Evolutionary conservation across 768 basidiomycete genomes (phyloP).

Genomic region (Pulveroboletus sp.): DNA sequence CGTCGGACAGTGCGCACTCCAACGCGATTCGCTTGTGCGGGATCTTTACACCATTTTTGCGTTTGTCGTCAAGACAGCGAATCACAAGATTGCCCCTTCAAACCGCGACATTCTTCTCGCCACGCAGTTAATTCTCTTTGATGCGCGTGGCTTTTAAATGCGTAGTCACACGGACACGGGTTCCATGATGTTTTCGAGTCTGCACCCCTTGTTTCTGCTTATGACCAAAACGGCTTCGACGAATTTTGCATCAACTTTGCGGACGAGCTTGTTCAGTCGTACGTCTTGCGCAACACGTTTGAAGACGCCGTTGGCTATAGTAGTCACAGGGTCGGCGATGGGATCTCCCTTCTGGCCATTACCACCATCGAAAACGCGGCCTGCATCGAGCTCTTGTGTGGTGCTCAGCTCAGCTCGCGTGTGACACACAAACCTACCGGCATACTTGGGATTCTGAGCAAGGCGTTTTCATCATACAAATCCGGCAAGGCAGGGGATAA

Average conservation of each 20-base stretch:
- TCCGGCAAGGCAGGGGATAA: slow-evolving; percentile 76
- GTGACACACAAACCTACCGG: slow-evolving; percentile 75
- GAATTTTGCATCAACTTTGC: slow-evolving; percentile 87
- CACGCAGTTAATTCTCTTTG: slow-evolving; percentile 72
- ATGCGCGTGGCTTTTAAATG: slow-evolving; percentile 81
- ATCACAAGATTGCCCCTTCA: slow-evolving; percentile 66
- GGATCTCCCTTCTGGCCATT: slow-evolving; percentile 60
- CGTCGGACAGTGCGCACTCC: slow-evolving; percentile 69
- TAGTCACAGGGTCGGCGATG: slow-evolving; percentile 58
- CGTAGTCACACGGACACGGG: slow-evolving; percentile 60
- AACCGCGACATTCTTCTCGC: slow-evolving; percentile 53
- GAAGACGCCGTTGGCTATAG: slow-evolving; percentile 71
- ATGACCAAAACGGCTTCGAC: slow-evolving; percentile 80
- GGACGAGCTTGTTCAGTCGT: slow-evolving; percentile 82
- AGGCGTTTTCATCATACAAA: slow-evolving; percentile 68
- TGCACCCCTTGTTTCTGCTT: slow-evolving; percentile 68
- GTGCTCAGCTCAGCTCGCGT: slow-evolving; percentile 61
- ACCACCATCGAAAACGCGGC: slow-evolving; percentile 79
- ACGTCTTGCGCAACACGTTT: slow-evolving; percentile 66
- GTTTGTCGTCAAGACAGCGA: slow-evolving; percentile 84
- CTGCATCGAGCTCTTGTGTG: slow-evolving; percentile 82
- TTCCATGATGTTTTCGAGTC: slow-evolving; percentile 62
- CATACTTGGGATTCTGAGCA: slow-evolving; percentile 70
- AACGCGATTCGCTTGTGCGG: slow-evolving; percentile 76
- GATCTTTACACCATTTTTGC: slow-evolving; percentile 91